Evolutionary conservation across 2,329 filamentous ascomycete species (phyloP), one percentile per base, ranked within the genome.

Genomic region (Xylariomycetidae sp.): DNA sequence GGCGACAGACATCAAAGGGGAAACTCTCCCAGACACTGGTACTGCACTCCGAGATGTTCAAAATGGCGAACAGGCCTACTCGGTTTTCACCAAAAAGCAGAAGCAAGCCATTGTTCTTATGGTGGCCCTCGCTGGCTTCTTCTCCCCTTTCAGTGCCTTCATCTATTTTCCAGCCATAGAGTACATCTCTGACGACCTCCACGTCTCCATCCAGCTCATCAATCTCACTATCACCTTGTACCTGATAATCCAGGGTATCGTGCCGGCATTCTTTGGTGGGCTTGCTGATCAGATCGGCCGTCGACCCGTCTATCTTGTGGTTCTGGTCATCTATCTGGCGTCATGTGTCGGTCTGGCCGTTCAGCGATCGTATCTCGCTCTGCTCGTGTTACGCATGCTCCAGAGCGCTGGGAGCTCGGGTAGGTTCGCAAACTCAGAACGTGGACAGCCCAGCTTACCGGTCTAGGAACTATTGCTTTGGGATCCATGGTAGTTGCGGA

Each of bases 211-310:
- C 5, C 40, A 36, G 26, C 26, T 16, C 12, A 33, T 43, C 29
- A 43, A 45, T 13, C 28, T 43, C 16, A 45, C 42, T 10, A 38
- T 45, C 17, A 43, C 40, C 2, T 25, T 37, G 2, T 43, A 43
- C 28, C 37, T 43, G 14, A 36, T 43, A 23, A 30, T 33, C 5
- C 23, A 30, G 22, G 29, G 34, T 4, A 15, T 37, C 13, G 28
- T 27, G 3, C 34, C 29, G 9, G 28, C 34, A 9, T 17, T 43
- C 13, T 26, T 35, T 1, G 40, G 36, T 6, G 31, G 38, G 20
- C 17, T 27, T 8, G 37, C 42, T 7, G 36, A 45, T 12, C 27
- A 20, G 4, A 30, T 43, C 13, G 42, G 42, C 14, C 31, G 13
- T 11, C 19, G 28, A 5, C 28, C 19, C 16, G 36, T 42, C 3